phyloP scores from a whole-genome alignment of 139 green algal species.

The Chlorella sp. region DNA sequence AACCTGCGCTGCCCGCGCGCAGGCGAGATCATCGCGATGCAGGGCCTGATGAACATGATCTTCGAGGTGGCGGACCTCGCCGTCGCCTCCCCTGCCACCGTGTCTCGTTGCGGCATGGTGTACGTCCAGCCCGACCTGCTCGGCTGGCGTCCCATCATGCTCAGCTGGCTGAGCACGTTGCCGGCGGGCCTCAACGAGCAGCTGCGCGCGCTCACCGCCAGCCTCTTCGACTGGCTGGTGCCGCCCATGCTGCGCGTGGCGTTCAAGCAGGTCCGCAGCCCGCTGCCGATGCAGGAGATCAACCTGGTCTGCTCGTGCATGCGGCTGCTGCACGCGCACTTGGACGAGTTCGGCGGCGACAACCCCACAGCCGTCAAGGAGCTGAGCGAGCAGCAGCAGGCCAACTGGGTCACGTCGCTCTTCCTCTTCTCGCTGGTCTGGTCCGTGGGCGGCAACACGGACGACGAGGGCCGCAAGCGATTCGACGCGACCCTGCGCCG shows the following conservation, averaged over 20 bases:
- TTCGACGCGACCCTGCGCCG: constrained; percentile 25
- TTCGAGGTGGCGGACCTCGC: constrained; percentile 79
- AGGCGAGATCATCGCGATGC: constrained; percentile 79
- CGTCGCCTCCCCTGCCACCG: constrained; percentile 70
- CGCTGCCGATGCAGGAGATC: constrained; percentile 51
- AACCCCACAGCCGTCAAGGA: constrained; percentile 10
- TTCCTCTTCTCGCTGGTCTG: constrained; percentile 73
- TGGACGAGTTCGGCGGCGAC: constrained; percentile 42
- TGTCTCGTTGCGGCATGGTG: constrained; percentile 77
- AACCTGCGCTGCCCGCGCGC: neutral
- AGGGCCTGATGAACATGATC: constrained; percentile 75
- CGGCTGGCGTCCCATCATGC: constrained; percentile 61
- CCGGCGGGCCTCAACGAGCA: constrained; percentile 38
- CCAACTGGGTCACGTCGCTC: constrained; percentile 39
- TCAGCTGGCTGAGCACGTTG: constrained; percentile 56
- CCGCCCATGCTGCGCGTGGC: constrained; percentile 55
- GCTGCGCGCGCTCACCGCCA: constrained; percentile 34
- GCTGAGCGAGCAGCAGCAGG: constrained; percentile 30
- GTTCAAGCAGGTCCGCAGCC: constrained; percentile 36
- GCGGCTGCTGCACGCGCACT: constrained; percentile 41
- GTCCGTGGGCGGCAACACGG: constrained; percentile 59
- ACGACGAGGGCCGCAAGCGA: constrained; percentile 41
- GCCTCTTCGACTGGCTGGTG: constrained; percentile 68
- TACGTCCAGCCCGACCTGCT: constrained; percentile 62
- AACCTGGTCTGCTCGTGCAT: constrained; percentile 52